Percentiles rank a stretch among this genome's conserved stretches.
These are phyloP conservation scores for Chaetothyriales sp. DNA, from an alignment of 2,329 filamentous ascomycete genomes.

Conservation along the genomic window DNA sequence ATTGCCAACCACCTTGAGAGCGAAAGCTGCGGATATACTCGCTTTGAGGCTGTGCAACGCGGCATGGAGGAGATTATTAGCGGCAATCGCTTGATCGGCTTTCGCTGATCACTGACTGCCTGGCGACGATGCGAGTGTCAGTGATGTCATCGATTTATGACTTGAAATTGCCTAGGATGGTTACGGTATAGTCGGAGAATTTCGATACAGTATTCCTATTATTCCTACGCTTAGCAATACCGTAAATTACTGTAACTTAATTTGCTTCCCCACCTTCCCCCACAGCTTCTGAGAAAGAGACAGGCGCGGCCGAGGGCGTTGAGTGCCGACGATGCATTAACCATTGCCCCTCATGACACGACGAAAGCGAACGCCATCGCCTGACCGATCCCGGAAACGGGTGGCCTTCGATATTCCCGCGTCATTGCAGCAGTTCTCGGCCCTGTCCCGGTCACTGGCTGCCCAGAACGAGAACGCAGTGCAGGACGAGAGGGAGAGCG, in stretches of 20 bases:
- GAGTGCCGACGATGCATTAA: not conserved
- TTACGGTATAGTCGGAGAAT: too few relatives aligned
- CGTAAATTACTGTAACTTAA: too few relatives aligned
- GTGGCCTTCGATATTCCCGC: constrained; percentile 13
- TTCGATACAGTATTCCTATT: too few relatives aligned
- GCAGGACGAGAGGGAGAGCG: not conserved
- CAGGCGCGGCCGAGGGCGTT: not conserved
- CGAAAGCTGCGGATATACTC: constrained; percentile 27
- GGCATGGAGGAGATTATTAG: not conserved
- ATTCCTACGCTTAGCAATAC: too few relatives aligned
- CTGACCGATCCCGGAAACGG: constrained; percentile 7
- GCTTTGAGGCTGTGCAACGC: constrained; percentile 27
- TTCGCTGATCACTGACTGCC: not conserved
- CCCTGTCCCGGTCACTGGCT: constrained; percentile 10
- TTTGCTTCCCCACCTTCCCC: too few relatives aligned
- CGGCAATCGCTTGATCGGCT: not conserved
- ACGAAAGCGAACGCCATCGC: constrained; percentile 7
- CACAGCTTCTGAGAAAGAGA: not conserved
- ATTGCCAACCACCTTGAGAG: constrained; percentile 34
- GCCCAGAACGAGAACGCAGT: constrained; percentile 1
- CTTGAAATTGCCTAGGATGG: not conserved
- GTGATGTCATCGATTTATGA: not conserved
- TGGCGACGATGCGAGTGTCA: too few relatives aligned
- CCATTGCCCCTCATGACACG: constrained; percentile 8
- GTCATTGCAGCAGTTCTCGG: constrained; percentile 12